Base-by-base conservation (phyloP, 305 asterid species). In the Rubia peregrina region DNA sequence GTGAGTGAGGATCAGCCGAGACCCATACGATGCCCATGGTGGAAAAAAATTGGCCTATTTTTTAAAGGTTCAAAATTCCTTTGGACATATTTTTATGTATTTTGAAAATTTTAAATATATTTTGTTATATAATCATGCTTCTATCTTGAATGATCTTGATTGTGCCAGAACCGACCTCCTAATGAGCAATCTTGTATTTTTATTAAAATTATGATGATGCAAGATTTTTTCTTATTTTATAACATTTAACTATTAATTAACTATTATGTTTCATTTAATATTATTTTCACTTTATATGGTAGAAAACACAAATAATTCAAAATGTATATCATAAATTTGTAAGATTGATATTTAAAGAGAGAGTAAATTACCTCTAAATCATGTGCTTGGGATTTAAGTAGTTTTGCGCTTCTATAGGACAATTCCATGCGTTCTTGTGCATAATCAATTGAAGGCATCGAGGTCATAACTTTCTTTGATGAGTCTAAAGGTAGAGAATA, bases 331-430 rank as follows among this genome's bases (percentile, higher is more conserved):
- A 0, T 11, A 11, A 44, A 48, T 4, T 13, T 12, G 16, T 48
- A 48, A 14, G 6, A 48, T 14, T 48, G 3, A 12, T 48, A 4
- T 14, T 48, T 48, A 5, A 48, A 13, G 16, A 3, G 55, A 48
- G n/a, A 48, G 55, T 51, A 9, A 51, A 17, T 43, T 13, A 49
- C 75, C 70, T 72, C 26, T 36, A 63, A 40, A 22, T 63, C 70
- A 21, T 22, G 38, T 14, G 41, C 16, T 26, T 72, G 55, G 0
- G 53, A 55, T 16, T 49, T 14, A 33, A 72, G 44, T 21, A 64
- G 55, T 36, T 63, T 17, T 4, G 21, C 17, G 55, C 30, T 70
- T 16, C 67, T 61, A 43, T 70, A 13, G 42, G 56, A 33, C 4
- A 53, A 57, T 16, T 12, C 17, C 38, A 13, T 24, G 6, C 24